phyloP scores from a whole-genome alignment of 2,329 filamentous ascomycete species.

The Botryotinia calthae region DNA sequence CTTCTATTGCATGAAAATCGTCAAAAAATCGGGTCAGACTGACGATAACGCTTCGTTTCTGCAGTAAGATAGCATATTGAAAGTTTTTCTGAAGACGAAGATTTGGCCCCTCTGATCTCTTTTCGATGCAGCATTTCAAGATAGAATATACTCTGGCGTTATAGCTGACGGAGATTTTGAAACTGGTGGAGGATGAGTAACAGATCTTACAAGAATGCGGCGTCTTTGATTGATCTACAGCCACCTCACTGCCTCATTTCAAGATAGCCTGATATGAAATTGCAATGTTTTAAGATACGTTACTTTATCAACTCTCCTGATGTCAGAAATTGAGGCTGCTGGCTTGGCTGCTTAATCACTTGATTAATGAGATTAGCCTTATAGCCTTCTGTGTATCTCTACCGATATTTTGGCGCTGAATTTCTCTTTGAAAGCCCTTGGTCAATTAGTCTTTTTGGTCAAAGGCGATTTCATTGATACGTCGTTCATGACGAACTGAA shows the following conservation, averaged over 20 bases:
- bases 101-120: too few species aligned
- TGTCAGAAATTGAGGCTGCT: too few species aligned
- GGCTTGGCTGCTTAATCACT: too few species aligned
- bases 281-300: too few species aligned
- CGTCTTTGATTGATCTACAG: fast-evolving
- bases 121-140: neutral
- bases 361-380: neutral
- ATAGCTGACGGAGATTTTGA: neutral
- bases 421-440: too few species aligned
- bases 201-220: neutral
- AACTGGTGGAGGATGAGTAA: neutral
- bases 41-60: neutral
- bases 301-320: too few species aligned
- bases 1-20: fast-evolving
- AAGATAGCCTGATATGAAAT: too few species aligned
- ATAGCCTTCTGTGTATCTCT: neutral
- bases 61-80: neutral
- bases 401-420: neutral
- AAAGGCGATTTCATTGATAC: neutral
- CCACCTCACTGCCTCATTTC: neutral
- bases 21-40: neutral
- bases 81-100: neutral
- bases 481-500: too few species aligned
- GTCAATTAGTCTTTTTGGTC: neutral
- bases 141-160: too few species aligned